Conservation (phyloP, 2,329 filamentous ascomycete genomes). For the Monilinia fructicola region DNA sequence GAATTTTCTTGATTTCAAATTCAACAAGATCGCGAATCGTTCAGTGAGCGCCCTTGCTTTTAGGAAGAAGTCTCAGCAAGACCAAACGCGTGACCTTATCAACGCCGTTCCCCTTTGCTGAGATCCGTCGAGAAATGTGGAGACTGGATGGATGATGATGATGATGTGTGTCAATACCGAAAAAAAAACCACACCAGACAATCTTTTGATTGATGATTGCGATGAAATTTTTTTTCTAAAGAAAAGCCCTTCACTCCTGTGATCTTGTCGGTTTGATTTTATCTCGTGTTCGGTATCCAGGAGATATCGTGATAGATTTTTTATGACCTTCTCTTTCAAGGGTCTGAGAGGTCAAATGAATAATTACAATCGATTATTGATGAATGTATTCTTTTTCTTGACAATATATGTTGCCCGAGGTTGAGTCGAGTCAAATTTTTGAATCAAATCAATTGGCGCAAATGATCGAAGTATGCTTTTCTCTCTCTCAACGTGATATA, state of each 20-base stretch:
- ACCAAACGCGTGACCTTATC: conserved; percentile 20
- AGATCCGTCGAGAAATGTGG: conserved; percentile 16
- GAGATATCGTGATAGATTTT: neutral
- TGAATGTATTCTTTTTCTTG: neutral
- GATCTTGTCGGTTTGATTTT: neutral
- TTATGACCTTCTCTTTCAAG: neutral
- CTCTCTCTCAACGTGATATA: neutral
- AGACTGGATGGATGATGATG: conserved; percentile 10
- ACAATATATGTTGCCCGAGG: neutral
- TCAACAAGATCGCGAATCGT: neutral
- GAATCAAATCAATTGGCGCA: conserved; percentile 10
- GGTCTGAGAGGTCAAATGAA: neutral
- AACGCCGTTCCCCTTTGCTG: conserved; percentile 8
- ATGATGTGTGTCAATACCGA: too few relatives aligned
- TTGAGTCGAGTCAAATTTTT: conserved; percentile 1
- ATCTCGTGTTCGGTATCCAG: neutral
- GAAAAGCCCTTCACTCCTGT: neutral
- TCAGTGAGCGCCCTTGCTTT: neutral
- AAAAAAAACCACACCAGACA: neutral
- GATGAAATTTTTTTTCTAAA: neutral
- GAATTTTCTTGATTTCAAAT: neutral
- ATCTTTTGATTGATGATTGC: neutral
- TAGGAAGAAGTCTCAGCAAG: neutral
- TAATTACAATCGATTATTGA: neutral
- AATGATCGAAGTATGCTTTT: neutral